phyloP scores from a whole-genome alignment of 1,284 basidiomycete species.

The Pseudozyma sp. region DNA sequence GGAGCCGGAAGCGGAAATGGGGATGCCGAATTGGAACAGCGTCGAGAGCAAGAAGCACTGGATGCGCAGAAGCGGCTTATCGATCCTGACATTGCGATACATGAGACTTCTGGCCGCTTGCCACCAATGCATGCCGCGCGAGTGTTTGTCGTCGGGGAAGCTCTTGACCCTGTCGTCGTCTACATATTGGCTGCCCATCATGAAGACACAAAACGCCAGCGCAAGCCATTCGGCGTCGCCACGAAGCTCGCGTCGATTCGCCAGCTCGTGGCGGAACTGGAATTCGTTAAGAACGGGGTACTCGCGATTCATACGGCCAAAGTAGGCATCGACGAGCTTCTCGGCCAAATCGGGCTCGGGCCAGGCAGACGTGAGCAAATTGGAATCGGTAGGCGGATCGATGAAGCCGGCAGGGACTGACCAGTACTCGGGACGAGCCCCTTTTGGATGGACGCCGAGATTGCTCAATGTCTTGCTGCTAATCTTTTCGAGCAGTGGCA shows the following conservation, averaged over 20 bases:
- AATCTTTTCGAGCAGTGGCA: conserved; percentile 51
- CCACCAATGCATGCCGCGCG: conserved; percentile 46
- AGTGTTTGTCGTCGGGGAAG: conserved; percentile 23
- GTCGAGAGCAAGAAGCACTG: conserved; percentile 38
- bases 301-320: conserved; percentile 48
- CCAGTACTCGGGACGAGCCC: conserved; percentile 47
- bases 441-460: conserved; percentile 26
- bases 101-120: conserved; percentile 28
- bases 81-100: conserved; percentile 12
- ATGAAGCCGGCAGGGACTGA: conserved; percentile 30
- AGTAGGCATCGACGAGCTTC: conserved; percentile 53
- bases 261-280: conserved; percentile 42
- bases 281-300: conserved; percentile 59
- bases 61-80: conserved; percentile 24
- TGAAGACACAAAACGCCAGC: conserved; percentile 51
- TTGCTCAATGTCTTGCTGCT: conserved; percentile 27
- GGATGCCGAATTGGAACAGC: conserved; percentile 40
- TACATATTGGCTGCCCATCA: conserved; percentile 45
- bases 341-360: conserved; percentile 51
- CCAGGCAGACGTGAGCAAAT: conserved; percentile 26
- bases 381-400: conserved; percentile 19
- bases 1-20: conserved; percentile 37
- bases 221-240: conserved; percentile 45
- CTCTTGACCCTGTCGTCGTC: conserved; percentile 35
- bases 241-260: conserved; percentile 31